These are phyloP conservation scores for Fistulifera solaris DNA, from an alignment of 108 stramenopile genomes.

Conservation along the genomic window DNA sequence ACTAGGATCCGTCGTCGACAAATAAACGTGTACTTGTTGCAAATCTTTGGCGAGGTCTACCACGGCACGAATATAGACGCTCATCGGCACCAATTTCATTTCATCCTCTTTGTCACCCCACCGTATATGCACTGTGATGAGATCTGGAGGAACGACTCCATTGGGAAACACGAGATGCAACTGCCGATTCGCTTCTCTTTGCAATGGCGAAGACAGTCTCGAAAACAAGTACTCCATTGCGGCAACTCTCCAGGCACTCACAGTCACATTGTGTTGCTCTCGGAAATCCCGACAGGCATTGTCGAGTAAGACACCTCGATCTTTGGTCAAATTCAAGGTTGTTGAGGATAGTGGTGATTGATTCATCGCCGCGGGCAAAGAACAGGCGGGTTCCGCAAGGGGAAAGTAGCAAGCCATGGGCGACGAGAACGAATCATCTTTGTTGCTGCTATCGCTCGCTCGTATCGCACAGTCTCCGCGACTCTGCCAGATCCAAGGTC, in stretches of 20 bases:
- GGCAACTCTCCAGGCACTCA: constrained; percentile 13
- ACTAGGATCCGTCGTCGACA: constrained; percentile 41
- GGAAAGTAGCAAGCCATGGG: constrained; percentile 47
- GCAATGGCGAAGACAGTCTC: constrained; percentile 15
- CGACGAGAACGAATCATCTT: constrained; percentile 6
- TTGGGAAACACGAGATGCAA: constrained; percentile 30
- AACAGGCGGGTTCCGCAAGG: constrained; percentile 30
- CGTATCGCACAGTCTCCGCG: constrained; percentile 10
- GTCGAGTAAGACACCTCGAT: not conserved
- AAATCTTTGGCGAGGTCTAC: constrained; percentile 9
- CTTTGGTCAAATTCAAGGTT: not conserved
- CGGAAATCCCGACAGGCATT: not conserved
- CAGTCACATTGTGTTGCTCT: constrained; percentile 5
- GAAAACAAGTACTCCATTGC: constrained; percentile 38
- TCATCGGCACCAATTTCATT: constrained; percentile 34
- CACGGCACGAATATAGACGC: constrained; percentile 28
- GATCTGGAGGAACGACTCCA: constrained; percentile 18
- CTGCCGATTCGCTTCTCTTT: constrained; percentile 40
- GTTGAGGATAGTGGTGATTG: constrained; percentile 1
- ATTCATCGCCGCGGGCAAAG: constrained; percentile 20
- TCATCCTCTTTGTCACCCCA: constrained; percentile 47
- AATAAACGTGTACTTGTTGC: constrained; percentile 18
- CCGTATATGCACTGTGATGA: constrained; percentile 60
- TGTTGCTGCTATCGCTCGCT: not conserved
- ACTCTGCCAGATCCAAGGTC: constrained; percentile 37